A percentile compares a stretch with the other conserved stretches of the same genome.
Conservation (phyloP, 164 flowering plant species). For the Vitis vinifera region ASM3070453v1 NC_081819.1:22920501-22921000, state of each 20-base stretch:
- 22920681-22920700: slow-evolving; percentile 14
- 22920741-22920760: slow-evolving; percentile 22
- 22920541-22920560: slow-evolving; percentile 15
- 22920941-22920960: too few relatives aligned
- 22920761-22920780: slow-evolving; percentile 6
- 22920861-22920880: too few relatives aligned
- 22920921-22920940: too few relatives aligned
- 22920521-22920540: slow-evolving; percentile 35
- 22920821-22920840: neutral
- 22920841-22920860: too few relatives aligned
- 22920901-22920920: too few relatives aligned
- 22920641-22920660: slow-evolving; percentile 26
- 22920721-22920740: slow-evolving; percentile 36
- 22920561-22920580: slow-evolving; percentile 19
- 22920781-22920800: neutral
- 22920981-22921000: too few relatives aligned
- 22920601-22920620: slow-evolving; percentile 29
- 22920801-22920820: neutral
- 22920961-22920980: too few relatives aligned
- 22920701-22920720: slow-evolving; percentile 21
- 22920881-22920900: too few relatives aligned
- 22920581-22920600: slow-evolving; percentile 53
- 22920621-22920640: slow-evolving; percentile 23
- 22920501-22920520: slow-evolving; percentile 44
- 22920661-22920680: slow-evolving; percentile 27